Evolutionary conservation across 139 green algal species (phyloP).

Genomic region (Micractinium sp.): DNA sequence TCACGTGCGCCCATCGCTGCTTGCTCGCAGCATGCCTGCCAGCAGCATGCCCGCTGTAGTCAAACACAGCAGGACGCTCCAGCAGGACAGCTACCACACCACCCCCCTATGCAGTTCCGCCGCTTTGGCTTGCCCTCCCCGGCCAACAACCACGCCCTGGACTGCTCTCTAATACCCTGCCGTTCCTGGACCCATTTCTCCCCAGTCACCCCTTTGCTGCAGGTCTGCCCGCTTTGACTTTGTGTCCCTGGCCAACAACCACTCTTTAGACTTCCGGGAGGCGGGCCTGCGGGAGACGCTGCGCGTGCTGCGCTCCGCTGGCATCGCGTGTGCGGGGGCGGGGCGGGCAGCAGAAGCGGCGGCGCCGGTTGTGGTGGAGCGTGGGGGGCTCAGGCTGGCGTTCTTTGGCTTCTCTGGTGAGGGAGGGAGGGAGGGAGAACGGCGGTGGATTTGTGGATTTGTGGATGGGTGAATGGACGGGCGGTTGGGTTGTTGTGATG

Average conservation of each 20-base stretch:
- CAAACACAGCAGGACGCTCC: no score
- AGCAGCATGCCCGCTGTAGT: neutral
- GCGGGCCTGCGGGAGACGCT: constrained; percentile 59
- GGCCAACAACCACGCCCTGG: no score
- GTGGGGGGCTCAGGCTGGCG: constrained; percentile 38
- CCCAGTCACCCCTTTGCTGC: neutral
- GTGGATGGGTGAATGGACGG: no score
- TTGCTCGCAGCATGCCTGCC: neutral
- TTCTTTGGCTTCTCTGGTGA: constrained; percentile 54
- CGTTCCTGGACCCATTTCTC: no score
- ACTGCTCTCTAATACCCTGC: no score
- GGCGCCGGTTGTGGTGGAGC: constrained; percentile 49
- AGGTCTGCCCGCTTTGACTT: constrained; percentile 52
- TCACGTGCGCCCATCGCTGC: constrained; percentile 1
- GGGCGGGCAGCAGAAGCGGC: constrained; percentile 46
- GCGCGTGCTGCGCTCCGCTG: constrained; percentile 41
- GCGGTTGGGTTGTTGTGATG: neutral
- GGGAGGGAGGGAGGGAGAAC: no score
- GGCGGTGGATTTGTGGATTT: no score
- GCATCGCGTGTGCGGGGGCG: constrained; percentile 55
- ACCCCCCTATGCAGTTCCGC: no score
- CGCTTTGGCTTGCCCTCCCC: no score
- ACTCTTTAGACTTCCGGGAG: constrained; percentile 64
- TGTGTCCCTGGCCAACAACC: constrained; percentile 75
- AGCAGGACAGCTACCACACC: no score